Evolutionary conservation across 1,284 basidiomycete species (phyloP).

Genomic region (Boletus semigastroideus): DNA sequence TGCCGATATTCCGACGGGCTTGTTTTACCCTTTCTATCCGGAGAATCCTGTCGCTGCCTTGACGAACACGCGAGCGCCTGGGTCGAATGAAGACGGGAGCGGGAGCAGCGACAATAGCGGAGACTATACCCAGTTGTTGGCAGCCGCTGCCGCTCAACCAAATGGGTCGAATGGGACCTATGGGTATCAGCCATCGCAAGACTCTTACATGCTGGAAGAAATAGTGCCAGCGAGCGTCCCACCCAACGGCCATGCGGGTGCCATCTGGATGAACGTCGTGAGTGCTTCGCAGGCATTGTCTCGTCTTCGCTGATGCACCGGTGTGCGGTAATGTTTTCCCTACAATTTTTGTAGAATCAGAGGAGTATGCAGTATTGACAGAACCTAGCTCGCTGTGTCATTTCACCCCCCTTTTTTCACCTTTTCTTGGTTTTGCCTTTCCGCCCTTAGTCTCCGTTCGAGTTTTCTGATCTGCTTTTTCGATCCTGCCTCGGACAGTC

Average conservation of each 20-base stretch:
- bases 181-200: constrained; percentile 52
- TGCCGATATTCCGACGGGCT: constrained; percentile 58
- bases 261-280: constrained; percentile 43
- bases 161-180: constrained; percentile 41
- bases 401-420: not conserved
- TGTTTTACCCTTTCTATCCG: constrained; percentile 77
- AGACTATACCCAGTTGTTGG: constrained; percentile 55
- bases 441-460: constrained; percentile 5
- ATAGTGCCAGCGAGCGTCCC: constrained; percentile 41
- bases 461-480: not conserved
- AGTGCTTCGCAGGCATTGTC: constrained; percentile 28
- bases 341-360: constrained; percentile 23
- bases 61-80: constrained; percentile 16
- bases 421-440: constrained; percentile 2
- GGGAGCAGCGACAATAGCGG: constrained; percentile 24
- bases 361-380: constrained; percentile 29
- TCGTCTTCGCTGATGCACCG: constrained; percentile 35
- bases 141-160: constrained; percentile 52
- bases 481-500: constrained; percentile 14
- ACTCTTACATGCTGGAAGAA: constrained; percentile 67
- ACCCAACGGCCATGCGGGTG: constrained; percentile 31
- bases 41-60: constrained; percentile 42
- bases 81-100: constrained; percentile 20
- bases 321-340: constrained; percentile 5
- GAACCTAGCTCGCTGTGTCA: constrained; percentile 2